phyloP scores from a whole-genome alignment of 2,329 filamentous ascomycete species.

The Diplocarpon mali region DNA sequence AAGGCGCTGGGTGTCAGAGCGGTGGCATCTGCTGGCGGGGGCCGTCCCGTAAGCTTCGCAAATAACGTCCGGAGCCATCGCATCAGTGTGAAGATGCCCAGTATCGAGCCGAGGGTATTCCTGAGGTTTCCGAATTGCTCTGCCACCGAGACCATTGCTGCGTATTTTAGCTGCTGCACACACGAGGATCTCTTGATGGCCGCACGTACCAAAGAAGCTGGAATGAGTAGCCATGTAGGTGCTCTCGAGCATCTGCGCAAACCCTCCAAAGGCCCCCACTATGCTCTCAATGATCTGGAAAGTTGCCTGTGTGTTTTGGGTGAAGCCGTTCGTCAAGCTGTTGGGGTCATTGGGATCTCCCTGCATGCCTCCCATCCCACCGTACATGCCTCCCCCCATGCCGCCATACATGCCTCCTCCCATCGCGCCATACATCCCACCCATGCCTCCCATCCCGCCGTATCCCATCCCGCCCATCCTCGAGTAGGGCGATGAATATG shows the following conservation, averaged over 20 bases:
- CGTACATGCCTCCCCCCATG: constrained; percentile 29
- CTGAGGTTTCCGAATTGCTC: constrained; percentile 93
- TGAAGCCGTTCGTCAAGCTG: constrained; percentile 90
- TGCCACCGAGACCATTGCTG: constrained; percentile 95
- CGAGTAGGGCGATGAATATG: constrained; percentile 43
- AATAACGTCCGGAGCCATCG: constrained; percentile 88
- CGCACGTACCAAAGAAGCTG: constrained; percentile 83
- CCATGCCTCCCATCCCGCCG: constrained; percentile 21
- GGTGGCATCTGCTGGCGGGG: constrained; percentile 75
- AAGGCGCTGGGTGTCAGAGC: constrained; percentile 86
- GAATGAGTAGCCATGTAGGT: constrained; percentile 99
- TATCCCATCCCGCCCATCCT: constrained; percentile 28
- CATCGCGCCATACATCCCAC: constrained; percentile 27
- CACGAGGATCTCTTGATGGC: neutral
- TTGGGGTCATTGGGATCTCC: constrained; percentile 80
- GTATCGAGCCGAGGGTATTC: constrained; percentile 82
- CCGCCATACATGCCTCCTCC: constrained; percentile 24
- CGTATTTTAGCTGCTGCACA: constrained; percentile 14
- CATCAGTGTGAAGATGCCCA: constrained; percentile 93
- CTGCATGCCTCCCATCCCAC: constrained; percentile 36
- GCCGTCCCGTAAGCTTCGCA: constrained; percentile 85
- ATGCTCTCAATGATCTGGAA: constrained; percentile 98
- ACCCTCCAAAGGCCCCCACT: constrained; percentile 91
- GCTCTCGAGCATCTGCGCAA: constrained; percentile 98
- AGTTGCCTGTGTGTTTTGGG: constrained; percentile 87